Evolutionary conservation across 345 rosid genomes (phyloP).

Genomic region (Arabis alpina): DNA sequence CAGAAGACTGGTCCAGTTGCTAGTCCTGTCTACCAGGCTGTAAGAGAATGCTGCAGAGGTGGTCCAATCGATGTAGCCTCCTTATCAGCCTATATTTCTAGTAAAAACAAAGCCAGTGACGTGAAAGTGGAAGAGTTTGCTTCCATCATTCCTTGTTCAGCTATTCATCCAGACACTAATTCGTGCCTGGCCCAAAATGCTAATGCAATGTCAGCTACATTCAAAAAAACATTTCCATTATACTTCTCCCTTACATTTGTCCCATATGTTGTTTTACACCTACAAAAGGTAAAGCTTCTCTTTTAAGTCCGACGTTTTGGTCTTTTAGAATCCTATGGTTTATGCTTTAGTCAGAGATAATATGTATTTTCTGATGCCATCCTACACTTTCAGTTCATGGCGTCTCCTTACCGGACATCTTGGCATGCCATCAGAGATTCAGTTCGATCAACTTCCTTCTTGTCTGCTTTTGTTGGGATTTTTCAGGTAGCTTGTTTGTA

Average conservation of each 20-base stretch:
- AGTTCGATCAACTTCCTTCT: conserved; percentile 88
- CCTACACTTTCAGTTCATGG: conserved; percentile 71
- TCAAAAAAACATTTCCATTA: conserved; percentile 93
- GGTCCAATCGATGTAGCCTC: conserved; percentile 76
- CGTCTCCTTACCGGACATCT: conserved; percentile 80
- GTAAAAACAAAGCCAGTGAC: conserved; percentile 50
- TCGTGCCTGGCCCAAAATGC: conserved; percentile 85
- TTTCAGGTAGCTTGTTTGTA: conserved; percentile 71
- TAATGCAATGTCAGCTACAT: conserved; percentile 88
- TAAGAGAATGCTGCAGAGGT: conserved; percentile 91
- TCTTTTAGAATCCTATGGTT: conserved; percentile 14
- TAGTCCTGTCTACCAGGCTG: conserved; percentile 87
- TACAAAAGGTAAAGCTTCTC: conserved; percentile 71
- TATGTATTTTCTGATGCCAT: conserved; percentile 27
- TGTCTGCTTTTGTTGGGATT: conserved; percentile 97
- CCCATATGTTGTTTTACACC: conserved; percentile 90
- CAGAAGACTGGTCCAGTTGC: conserved; percentile 99
- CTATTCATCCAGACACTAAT: conserved; percentile 83
- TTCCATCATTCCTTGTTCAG: conserved; percentile 85
- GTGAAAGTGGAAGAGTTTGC: conserved; percentile 78
- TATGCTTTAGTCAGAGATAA: conserved; percentile 22
- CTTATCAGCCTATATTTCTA: conserved; percentile 66
- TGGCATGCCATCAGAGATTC: conserved; percentile 90
- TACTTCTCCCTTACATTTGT: conserved; percentile 98
- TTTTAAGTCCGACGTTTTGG: background rate